phyloP scores from a whole-genome alignment of 2,329 filamentous ascomycete genomes.

The Aspergillus proliferans region DNA sequence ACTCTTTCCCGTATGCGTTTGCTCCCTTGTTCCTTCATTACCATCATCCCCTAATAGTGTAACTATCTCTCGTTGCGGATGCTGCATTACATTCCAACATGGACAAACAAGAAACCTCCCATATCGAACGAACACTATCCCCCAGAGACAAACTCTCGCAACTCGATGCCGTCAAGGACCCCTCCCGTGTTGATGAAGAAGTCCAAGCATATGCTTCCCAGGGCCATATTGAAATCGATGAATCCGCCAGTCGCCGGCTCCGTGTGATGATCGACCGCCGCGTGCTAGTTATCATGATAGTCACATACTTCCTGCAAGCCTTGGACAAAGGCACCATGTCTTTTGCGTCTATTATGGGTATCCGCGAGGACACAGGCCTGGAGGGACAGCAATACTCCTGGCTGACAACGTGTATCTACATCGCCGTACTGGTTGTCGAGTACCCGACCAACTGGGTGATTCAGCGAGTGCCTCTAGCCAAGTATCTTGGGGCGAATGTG shows the following conservation, averaged over 20 bases:
- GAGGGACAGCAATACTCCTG: slow-evolving; percentile 51
- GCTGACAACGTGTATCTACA: slow-evolving; percentile 70
- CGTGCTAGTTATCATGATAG: slow-evolving; percentile 64
- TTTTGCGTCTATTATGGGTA: slow-evolving; percentile 39
- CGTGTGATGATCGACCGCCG: slow-evolving; percentile 61
- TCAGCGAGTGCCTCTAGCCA: slow-evolving; percentile 60
- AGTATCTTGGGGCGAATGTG: slow-evolving; percentile 60
- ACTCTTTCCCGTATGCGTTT: no score
- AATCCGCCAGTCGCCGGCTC: slow-evolving; percentile 56
- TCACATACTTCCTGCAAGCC: slow-evolving; percentile 64
- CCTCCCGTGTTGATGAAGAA: slow-evolving; percentile 60
- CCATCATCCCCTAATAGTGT: no score
- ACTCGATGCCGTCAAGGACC: slow-evolving; percentile 46
- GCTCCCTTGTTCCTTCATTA: no score
- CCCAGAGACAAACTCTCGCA: slow-evolving; percentile 41
- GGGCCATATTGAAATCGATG: slow-evolving; percentile 51
- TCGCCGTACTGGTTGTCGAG: slow-evolving; percentile 63
- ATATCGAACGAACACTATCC: slow-evolving; percentile 47
- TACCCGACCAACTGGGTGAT: slow-evolving; percentile 65
- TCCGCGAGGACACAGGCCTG: slow-evolving; percentile 44
- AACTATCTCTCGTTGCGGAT: not conserved
- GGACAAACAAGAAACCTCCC: slow-evolving; percentile 29
- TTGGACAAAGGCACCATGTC: slow-evolving; percentile 38
- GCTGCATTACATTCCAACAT: slow-evolving; percentile 1
- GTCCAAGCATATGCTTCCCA: slow-evolving; percentile 62